A percentile compares a stretch with the other conserved stretches of the same genome.
Conservation (phyloP, 1,139 yeast genomes). For the Blastobotrys serpentis region DNA sequence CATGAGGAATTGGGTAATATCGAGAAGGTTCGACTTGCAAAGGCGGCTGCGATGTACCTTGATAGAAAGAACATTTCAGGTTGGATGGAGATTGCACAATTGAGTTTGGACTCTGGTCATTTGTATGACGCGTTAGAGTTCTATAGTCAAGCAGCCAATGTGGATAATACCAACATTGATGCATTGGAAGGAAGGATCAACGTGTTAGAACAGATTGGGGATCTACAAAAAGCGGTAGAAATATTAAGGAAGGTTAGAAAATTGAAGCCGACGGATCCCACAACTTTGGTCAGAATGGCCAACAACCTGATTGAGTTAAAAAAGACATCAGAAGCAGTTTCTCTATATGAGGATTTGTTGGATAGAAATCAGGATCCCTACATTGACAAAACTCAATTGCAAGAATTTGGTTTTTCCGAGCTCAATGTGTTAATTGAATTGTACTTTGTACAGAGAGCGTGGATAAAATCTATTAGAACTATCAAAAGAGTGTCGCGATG, state of each 20-base stretch:
- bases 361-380: conserved; percentile 25
- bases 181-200: conserved; percentile 29
- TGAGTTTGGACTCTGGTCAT: conserved; percentile 70
- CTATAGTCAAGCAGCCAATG: conserved; percentile 42
- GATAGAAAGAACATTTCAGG: conserved; percentile 75
- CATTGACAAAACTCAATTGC: conserved; percentile 21
- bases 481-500: conserved; percentile 77
- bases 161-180: conserved; percentile 16
- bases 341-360: conserved; percentile 54
- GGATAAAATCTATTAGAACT: conserved; percentile 59
- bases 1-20: conserved; percentile 65
- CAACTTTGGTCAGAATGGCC: conserved; percentile 70
- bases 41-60: conserved; percentile 82
- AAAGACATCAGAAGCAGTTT: conserved; percentile 76
- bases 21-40: conserved; percentile 73
- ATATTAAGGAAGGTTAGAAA: conserved; percentile 65
- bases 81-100: conserved; percentile 82
- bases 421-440: conserved; percentile 80
- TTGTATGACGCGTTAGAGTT: conserved; percentile 80
- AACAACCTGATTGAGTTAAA: conserved; percentile 72
- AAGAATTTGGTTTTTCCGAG: conserved; percentile 78
- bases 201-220: conserved; percentile 52
- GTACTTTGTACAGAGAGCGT: conserved; percentile 65
- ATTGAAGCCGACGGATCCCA: conserved; percentile 59
- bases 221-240: conserved; percentile 70